phyloP scores from a whole-genome alignment of 805 yeast species.

The Blastobotrys terrestris region DNA sequence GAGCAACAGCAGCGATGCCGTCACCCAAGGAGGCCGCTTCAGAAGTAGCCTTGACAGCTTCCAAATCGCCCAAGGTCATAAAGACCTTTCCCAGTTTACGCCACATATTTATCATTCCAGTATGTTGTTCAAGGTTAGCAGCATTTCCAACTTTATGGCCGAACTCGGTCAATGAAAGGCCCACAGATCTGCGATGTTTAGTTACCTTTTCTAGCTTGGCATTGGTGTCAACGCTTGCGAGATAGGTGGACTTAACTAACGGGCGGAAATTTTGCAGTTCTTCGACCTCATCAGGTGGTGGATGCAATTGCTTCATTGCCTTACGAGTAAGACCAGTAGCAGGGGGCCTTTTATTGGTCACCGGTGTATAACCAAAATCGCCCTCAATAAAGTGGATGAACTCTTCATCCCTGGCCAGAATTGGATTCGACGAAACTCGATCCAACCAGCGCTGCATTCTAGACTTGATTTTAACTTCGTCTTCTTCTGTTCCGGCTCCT shows the following conservation, averaged over 20 bases:
- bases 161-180: slow-evolving; percentile 50
- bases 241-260: slow-evolving; percentile 67
- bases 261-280: slow-evolving; percentile 86
- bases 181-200: slow-evolving; percentile 41
- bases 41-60: slow-evolving; percentile 61
- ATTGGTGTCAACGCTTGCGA: slow-evolving; percentile 44
- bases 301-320: slow-evolving; percentile 84
- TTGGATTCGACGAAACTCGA: slow-evolving; percentile 64
- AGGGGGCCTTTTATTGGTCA: slow-evolving; percentile 52
- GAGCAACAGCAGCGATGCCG: slow-evolving; percentile 53
- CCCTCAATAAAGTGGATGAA: slow-evolving; percentile 76
- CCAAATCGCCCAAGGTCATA: slow-evolving; percentile 67
- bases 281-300: slow-evolving; percentile 82
- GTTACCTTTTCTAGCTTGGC: slow-evolving; percentile 53
- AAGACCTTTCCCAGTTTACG: slow-evolving; percentile 64
- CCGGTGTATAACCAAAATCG: slow-evolving; percentile 61
- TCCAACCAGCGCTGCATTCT: slow-evolving; percentile 84
- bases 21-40: slow-evolving; percentile 75
- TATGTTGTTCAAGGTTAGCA: slow-evolving; percentile 48
- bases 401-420: slow-evolving; percentile 83
- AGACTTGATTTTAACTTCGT: slow-evolving; percentile 46
- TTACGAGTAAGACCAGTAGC: slow-evolving; percentile 86
- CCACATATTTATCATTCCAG: slow-evolving; percentile 77
- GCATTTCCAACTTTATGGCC: slow-evolving; percentile 33
- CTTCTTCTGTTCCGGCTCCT: slow-evolving; percentile 83